phyloP scores from a whole-genome alignment of 2,329 filamentous ascomycete species.

The Phaeoacremonium minimum region DNA sequence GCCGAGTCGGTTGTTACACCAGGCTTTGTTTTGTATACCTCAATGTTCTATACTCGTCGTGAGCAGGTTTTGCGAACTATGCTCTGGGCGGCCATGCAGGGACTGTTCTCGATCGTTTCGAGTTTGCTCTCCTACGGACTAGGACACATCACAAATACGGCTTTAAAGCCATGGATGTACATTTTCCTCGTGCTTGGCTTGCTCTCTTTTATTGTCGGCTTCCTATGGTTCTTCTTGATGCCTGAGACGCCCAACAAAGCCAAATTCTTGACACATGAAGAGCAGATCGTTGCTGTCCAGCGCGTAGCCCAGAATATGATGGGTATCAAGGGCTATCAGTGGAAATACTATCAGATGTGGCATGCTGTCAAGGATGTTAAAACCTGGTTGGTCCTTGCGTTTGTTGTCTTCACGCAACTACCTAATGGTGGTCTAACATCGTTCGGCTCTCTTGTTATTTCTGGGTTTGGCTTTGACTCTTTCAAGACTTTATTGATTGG shows the following conservation, averaged over 20 bases:
- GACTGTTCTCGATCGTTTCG: slow-evolving; percentile 14
- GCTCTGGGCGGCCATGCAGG: slow-evolving; percentile 12
- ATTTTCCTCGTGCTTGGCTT: slow-evolving; percentile 14
- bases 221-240: slow-evolving; percentile 11
- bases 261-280: slow-evolving; percentile 10
- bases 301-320: slow-evolving; percentile 13
- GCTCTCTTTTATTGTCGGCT: slow-evolving; percentile 8
- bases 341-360: slow-evolving; percentile 15
- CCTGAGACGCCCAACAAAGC: slow-evolving; percentile 12
- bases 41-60: slow-evolving; percentile 12
- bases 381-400: slow-evolving; percentile 8
- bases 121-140: slow-evolving; percentile 16
- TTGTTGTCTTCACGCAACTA: slow-evolving; percentile 9
- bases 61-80: slow-evolving; percentile 10
- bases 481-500: slow-evolving; percentile 16
- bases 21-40: slow-evolving; percentile 13
- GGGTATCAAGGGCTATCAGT: slow-evolving; percentile 18
- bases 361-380: slow-evolving; percentile 13
- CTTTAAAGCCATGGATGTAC: slow-evolving; percentile 13
- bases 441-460: slow-evolving; percentile 16
- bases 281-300: slow-evolving; percentile 11
- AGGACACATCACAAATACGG: slow-evolving; percentile 17
- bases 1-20: slow-evolving; percentile 13
- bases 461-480: slow-evolving; percentile 15
- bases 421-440: slow-evolving; percentile 13